Percentiles rank a stretch among this genome's conserved stretches.
These are phyloP conservation scores for Berberis vulgaris DNA, from an alignment of 164 flowering plant species.

Conservation along the genomic window DNA sequence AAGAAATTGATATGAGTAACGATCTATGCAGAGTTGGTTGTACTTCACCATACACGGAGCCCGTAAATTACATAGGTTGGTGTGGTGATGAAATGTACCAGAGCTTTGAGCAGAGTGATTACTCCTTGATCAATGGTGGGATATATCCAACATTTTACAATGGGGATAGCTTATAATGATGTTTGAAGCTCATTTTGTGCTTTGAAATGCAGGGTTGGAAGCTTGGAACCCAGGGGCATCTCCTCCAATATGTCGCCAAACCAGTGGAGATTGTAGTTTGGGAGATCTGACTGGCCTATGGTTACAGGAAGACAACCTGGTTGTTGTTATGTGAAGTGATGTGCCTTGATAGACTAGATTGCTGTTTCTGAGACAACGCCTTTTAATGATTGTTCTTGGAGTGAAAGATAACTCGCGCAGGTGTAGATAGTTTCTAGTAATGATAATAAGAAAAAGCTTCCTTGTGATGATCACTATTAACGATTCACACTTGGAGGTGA, in stretches of 20 bases:
- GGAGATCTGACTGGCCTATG: slow-evolving; percentile 23
- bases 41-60: slow-evolving; percentile 39
- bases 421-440: neutral
- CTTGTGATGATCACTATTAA: slow-evolving; percentile 30
- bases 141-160: slow-evolving; percentile 6
- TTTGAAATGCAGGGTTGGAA: slow-evolving; percentile 30
- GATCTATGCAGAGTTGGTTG: slow-evolving; percentile 27
- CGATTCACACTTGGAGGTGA: slow-evolving; percentile 24
- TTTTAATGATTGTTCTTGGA: slow-evolving; percentile 54
- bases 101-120: slow-evolving; percentile 29
- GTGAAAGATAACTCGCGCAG: slow-evolving; percentile 5
- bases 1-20: slow-evolving; percentile 32
- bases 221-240: slow-evolving; percentile 14
- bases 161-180: slow-evolving; percentile 5
- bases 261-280: slow-evolving; percentile 25
- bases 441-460: slow-evolving; percentile 5
- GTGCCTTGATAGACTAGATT: no score
- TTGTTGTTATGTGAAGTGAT: slow-evolving; percentile 17
- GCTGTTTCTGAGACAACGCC: slow-evolving; percentile 39
- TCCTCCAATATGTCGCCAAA: slow-evolving; percentile 30
- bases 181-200: slow-evolving; percentile 11
- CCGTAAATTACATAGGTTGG: slow-evolving; percentile 28
- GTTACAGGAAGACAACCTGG: slow-evolving; percentile 26
- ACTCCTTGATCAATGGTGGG: slow-evolving; percentile 22
- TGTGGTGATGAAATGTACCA: slow-evolving; percentile 27